Base-by-base conservation (phyloP, 495 filamentous ascomycete genomes). In the Aspergillus asperescens region DNA sequence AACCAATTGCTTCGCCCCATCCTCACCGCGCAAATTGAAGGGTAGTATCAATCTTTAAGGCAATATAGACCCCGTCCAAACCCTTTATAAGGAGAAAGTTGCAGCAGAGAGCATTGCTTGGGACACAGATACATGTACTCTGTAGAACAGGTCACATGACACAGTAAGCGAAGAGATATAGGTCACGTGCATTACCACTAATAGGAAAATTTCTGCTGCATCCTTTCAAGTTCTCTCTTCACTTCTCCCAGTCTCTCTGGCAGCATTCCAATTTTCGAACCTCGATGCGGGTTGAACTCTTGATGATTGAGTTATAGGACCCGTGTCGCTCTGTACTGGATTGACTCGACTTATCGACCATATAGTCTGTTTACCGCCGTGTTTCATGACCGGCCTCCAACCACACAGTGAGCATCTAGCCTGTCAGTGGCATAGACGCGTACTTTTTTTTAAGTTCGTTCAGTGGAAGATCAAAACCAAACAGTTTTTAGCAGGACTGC, bases 401-500 rank as follows among this genome's bases (percentile, higher is more conserved):
- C 71, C 71, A 74, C 71, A 70, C 62, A 69, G 70, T 66, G 62
- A 68, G 69, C 72, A 60, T 70, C 70, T 67, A 67, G 65, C 65
- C 68, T 59, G 48, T 57, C 59, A 57, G 69, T 72, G 70, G 66
- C 63, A 53, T 62, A 55, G 65, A 67, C 62, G 71, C 65, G 60
- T 69, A 61, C 58, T 63, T 67, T 66, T 71, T 68, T 67, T 69
- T 72, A 28, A 61, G 68, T 77, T 77, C 74, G 72, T 76, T 76
- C 71, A 60, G 74, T 77, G 74, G 74, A 62, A 77, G 67, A 77
- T 68, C 67, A 72, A 77, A 76, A 71, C 72, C 69, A 69, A 72
- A 73, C 72, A 70, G 74, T 71, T 75, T 77, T 72, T 77, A 77
- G 74, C 74, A 77, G 74, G 57, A 62, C 74, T 71, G 74, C 72